Evolutionary conservation across 495 filamentous ascomycete species (phyloP).

Genomic region (Aspergillus mulundensis): DNA sequence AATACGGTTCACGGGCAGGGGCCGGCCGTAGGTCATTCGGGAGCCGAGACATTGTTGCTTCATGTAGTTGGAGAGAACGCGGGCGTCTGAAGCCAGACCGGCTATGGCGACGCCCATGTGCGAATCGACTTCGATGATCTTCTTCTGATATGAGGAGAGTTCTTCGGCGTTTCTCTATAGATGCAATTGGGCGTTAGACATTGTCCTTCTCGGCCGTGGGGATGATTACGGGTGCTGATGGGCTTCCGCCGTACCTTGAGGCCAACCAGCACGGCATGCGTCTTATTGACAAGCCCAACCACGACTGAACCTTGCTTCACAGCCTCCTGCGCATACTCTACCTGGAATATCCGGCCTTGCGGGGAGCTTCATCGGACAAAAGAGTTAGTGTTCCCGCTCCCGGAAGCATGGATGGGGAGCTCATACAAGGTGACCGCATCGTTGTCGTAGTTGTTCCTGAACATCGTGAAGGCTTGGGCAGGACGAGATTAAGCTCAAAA

Average conservation of each 20-base stretch:
- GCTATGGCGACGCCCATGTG: conserved; percentile 95
- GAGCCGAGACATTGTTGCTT: conserved; percentile 96
- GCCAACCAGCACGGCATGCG: conserved; percentile 91
- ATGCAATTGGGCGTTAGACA: conserved; percentile 1
- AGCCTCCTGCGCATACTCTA: conserved; percentile 97
- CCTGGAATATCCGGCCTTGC: conserved; percentile 98
- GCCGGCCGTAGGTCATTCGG: conserved; percentile 90
- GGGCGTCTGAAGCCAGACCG: conserved; percentile 94
- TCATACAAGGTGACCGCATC: conserved; percentile 98
- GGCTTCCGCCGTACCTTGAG: conserved; percentile 71
- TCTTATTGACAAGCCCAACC: conserved; percentile 94
- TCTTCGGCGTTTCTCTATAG: conserved; percentile 94
- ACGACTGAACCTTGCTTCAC: conserved; percentile 99
- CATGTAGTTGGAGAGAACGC: conserved; percentile 99
- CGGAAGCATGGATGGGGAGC: conserved; percentile 26
- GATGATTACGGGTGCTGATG: background rate
- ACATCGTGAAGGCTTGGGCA: conserved; percentile 59
- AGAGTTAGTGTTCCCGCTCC: conserved; percentile 17
- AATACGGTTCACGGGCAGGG: conserved; percentile 82
- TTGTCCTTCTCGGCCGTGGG: background rate
- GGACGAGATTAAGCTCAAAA: conserved; percentile 1
- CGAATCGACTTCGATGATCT: conserved; percentile 93
- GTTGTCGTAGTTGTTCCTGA: conserved; percentile 99
- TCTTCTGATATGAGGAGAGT: conserved; percentile 99
- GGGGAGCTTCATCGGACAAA: conserved; percentile 65